Conservation (phyloP, 1,284 basidiomycete genomes). For the Mrakiaceae sp. region DNA sequence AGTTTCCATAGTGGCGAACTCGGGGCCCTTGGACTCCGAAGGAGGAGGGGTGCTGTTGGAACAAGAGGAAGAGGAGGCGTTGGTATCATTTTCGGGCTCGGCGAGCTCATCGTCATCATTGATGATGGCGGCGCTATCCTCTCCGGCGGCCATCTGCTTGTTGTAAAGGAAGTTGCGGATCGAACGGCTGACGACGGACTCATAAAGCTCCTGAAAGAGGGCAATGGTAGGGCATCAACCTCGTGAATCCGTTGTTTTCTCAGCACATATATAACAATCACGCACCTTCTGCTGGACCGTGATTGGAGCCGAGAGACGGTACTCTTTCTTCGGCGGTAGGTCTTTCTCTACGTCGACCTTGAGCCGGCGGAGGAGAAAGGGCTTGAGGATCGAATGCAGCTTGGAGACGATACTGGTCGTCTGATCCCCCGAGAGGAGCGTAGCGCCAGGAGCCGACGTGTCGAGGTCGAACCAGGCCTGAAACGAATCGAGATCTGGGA, state of each 20-base stretch:
- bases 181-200: constrained; percentile 57
- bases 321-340: constrained; percentile 80
- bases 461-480: constrained; percentile 45
- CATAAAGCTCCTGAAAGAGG: constrained; percentile 51
- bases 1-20: too few relatives aligned
- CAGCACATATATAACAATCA: too few relatives aligned
- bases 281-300: constrained; percentile 55
- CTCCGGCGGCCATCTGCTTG: constrained; percentile 28
- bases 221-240: too few relatives aligned
- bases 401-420: constrained; percentile 60
- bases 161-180: constrained; percentile 55
- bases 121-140: neutral
- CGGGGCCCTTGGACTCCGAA: too few relatives aligned
- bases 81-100: constrained; percentile 21
- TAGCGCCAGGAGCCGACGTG: constrained; percentile 31
- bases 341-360: constrained; percentile 82
- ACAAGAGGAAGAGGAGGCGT: too few relatives aligned
- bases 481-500: constrained; percentile 64
- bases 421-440: constrained; percentile 46
- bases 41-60: too few relatives aligned
- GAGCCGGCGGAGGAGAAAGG: constrained; percentile 84
- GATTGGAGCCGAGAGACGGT: constrained; percentile 82
- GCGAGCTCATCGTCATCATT: constrained; percentile 18
- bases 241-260: too few relatives aligned
- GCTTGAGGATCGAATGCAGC: constrained; percentile 83